A percentile compares a stretch with the other conserved stretches of the same genome.
Evolutionary conservation across 768 basidiomycete genomes (phyloP).

Genomic region (Lentinula sp.): DNA sequence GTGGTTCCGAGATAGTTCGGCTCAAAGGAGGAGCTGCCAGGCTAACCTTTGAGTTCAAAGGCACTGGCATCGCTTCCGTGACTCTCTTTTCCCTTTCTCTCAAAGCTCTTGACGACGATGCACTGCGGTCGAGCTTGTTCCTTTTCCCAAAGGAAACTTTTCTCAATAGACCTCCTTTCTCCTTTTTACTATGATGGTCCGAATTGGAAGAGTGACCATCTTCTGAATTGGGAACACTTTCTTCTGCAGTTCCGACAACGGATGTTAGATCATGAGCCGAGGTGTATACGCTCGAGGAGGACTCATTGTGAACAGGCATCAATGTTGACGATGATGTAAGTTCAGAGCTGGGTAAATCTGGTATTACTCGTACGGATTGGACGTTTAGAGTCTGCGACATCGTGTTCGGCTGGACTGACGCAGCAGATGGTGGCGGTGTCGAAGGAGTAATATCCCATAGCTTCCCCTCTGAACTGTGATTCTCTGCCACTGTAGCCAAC

Average conservation of each 20-base stretch:
- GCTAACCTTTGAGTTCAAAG: background rate
- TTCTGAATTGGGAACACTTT: constrained; percentile 1
- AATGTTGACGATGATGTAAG: constrained; percentile 10
- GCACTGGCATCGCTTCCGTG: background rate
- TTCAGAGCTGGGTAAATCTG: background rate
- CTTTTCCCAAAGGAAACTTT: constrained; percentile 1
- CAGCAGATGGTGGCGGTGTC: constrained; percentile 29
- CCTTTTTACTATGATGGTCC: background rate
- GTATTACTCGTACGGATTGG: background rate
- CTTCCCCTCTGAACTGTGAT: background rate
- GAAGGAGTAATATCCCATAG: constrained; percentile 16
- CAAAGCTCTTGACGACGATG: background rate
- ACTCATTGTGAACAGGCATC: constrained; percentile 9
- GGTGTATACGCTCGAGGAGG: constrained; percentile 1
- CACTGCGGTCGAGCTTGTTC: constrained; percentile 1
- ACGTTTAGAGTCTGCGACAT: constrained; percentile 14
- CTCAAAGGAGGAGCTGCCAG: background rate
- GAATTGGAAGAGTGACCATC: background rate
- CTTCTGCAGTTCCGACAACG: background rate
- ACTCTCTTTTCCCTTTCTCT: constrained; percentile 1
- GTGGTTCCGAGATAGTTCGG: background rate
- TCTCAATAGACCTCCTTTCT: background rate
- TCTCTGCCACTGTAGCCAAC: constrained; percentile 22
- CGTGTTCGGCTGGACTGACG: constrained; percentile 16
- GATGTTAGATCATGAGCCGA: background rate